phyloP scores from a whole-genome alignment of 2,329 filamentous ascomycete species.

The Beauveria australis region DNA sequence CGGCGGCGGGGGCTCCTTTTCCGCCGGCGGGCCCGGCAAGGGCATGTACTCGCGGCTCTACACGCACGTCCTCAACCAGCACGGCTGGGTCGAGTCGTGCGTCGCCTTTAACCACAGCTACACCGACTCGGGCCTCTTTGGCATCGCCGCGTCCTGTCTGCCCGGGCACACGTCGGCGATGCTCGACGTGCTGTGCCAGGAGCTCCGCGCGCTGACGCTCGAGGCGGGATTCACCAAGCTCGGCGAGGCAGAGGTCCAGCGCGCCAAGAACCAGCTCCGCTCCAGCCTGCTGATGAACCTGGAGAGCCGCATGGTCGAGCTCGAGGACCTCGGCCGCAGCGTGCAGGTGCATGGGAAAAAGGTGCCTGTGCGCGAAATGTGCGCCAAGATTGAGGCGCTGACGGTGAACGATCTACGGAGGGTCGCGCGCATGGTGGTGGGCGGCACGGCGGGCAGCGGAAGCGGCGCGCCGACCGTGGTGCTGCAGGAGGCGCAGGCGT shows the following conservation, averaged over 20 bases:
- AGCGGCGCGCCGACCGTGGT: constrained; percentile 91
- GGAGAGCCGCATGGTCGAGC: constrained; percentile 92
- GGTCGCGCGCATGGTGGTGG: constrained; percentile 71
- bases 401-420: constrained; percentile 73
- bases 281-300: constrained; percentile 93
- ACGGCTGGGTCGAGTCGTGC: constrained; percentile 95
- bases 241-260: constrained; percentile 68
- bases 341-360: constrained; percentile 95
- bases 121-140: constrained; percentile 90
- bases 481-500: constrained; percentile 78
- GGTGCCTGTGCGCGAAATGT: constrained; percentile 90
- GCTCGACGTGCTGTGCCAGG: constrained; percentile 92
- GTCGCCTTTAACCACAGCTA: constrained; percentile 97
- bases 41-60: constrained; percentile 98
- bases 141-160: constrained; percentile 79
- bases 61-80: constrained; percentile 95
- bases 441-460: constrained; percentile 73
- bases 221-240: constrained; percentile 68
- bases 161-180: constrained; percentile 72
- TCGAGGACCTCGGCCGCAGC: constrained; percentile 90
- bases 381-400: constrained; percentile 70
- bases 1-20: constrained; percentile 93
- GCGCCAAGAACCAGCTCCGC: constrained; percentile 94
- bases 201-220: constrained; percentile 69
- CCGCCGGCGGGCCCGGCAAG: constrained; percentile 91